Evolutionary conservation across 176 grass and related monocot species (phyloP).

Genomic region (Elaeis guineensis): DNA sequence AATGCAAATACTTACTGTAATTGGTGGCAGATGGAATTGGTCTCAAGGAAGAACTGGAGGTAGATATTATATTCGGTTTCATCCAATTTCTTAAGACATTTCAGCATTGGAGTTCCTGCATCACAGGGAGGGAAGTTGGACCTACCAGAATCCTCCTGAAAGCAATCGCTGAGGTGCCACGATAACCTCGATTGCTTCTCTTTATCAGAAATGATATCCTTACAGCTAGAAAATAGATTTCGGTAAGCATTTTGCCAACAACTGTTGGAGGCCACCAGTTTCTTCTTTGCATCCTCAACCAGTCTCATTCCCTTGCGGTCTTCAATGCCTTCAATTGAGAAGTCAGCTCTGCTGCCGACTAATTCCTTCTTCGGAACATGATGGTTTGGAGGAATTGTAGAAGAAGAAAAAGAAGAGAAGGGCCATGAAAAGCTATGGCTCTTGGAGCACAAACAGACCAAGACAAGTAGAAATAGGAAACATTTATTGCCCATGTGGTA

Average conservation of each 20-base stretch:
- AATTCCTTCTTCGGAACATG: constrained; percentile 16
- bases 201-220: constrained; percentile 70
- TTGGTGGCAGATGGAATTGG: constrained; percentile 85
- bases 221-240: constrained; percentile 59
- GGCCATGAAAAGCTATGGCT: constrained; percentile 15
- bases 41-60: constrained; percentile 81
- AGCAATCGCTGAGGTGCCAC: constrained; percentile 86
- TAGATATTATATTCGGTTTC: constrained; percentile 62
- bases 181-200: constrained; percentile 68
- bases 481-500: no score
- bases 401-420: constrained; percentile 12
- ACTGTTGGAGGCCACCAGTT: constrained; percentile 34
- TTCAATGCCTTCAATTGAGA: constrained; percentile 33
- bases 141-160: constrained; percentile 74
- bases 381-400: not conserved
- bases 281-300: constrained; percentile 63
- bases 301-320: constrained; percentile 40
- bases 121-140: constrained; percentile 38
- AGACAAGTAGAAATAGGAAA: constrained; percentile 3
- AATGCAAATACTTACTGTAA: constrained; percentile 40
- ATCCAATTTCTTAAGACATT: constrained; percentile 48
- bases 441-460: constrained; percentile 9
- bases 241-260: constrained; percentile 87
- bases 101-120: constrained; percentile 33
- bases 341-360: constrained; percentile 25